These are phyloP conservation scores for Lepiota venenata DNA, from an alignment of 768 basidiomycete genomes.

Conservation along the genomic window DNA sequence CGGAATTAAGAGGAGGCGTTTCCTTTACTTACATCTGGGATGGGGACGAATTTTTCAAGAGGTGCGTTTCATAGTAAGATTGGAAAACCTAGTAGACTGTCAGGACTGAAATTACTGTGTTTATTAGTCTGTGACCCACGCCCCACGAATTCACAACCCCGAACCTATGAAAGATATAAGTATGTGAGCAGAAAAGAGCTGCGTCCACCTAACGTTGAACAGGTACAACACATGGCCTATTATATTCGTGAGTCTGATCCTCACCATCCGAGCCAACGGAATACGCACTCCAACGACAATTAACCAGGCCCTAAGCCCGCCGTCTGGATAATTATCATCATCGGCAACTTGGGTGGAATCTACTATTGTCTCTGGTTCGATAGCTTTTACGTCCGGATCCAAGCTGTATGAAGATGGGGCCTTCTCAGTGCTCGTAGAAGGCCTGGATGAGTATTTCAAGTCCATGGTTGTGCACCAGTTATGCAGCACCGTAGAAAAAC, in stretches of 20 bases:
- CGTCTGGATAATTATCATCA: conserved; percentile 38
- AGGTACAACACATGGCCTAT: conserved; percentile 44
- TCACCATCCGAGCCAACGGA: background rate
- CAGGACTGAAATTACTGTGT: background rate
- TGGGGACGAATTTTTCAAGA: conserved; percentile 38
- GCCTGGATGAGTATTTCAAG: no score
- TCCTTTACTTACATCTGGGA: conserved; percentile 47
- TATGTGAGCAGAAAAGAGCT: background rate
- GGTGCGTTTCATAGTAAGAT: conserved; percentile 49
- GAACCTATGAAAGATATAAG: conserved; percentile 34
- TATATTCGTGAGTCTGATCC: background rate
- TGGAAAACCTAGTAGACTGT: conserved; percentile 54
- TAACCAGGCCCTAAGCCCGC: conserved; percentile 42
- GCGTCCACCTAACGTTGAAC: conserved; percentile 37
- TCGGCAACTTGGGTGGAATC: background rate
- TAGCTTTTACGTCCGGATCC: background rate
- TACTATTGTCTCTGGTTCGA: background rate
- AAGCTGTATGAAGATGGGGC: background rate
- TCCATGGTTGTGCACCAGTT: background rate
- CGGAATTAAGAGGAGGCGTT: background rate
- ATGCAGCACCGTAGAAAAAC: background rate
- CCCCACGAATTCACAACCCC: conserved; percentile 78
- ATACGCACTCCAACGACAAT: conserved; percentile 38
- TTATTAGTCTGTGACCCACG: conserved; percentile 35
- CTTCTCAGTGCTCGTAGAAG: background rate